Conservation (phyloP, 163 green algal species). For the Prototheca wickerhamii region DNA sequence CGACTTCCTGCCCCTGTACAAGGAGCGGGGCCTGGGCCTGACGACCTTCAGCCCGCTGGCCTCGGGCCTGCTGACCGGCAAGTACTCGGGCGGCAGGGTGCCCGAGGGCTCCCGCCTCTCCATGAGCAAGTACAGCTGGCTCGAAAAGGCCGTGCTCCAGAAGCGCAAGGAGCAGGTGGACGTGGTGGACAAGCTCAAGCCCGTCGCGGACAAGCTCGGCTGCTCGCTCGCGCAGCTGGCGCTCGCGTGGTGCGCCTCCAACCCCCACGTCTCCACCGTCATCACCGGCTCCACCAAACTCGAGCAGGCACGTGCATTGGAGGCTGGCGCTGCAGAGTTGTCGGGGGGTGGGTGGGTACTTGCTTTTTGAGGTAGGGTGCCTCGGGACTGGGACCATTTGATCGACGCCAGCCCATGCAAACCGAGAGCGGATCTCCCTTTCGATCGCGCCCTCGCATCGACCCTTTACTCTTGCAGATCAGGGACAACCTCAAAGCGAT, state of each 20-base stretch:
- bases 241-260: constrained; percentile 67
- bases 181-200: constrained; percentile 52
- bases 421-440: no score
- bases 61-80: constrained; percentile 71
- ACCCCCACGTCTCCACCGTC: constrained; percentile 63
- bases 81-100: constrained; percentile 66
- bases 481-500: constrained; percentile 56
- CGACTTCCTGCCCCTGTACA: constrained; percentile 62
- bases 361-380: no score
- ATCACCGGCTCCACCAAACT: constrained; percentile 64
- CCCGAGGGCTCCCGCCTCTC: constrained; percentile 56
- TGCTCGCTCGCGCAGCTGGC: constrained; percentile 61
- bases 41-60: constrained; percentile 74
- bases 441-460: no score
- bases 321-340: no score
- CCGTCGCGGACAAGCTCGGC: constrained; percentile 60
- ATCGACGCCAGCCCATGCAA: no score
- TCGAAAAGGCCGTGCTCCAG: constrained; percentile 32
- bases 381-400: no score
- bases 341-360: no score
- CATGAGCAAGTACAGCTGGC: constrained; percentile 39
- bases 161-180: constrained; percentile 48
- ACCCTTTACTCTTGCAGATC: constrained; percentile 37
- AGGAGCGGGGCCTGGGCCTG: constrained; percentile 49
- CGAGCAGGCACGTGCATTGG: constrained; percentile 37